Evolutionary conservation across 345 rosid genomes (phyloP).

Genomic region (Turnera subulata): DNA sequence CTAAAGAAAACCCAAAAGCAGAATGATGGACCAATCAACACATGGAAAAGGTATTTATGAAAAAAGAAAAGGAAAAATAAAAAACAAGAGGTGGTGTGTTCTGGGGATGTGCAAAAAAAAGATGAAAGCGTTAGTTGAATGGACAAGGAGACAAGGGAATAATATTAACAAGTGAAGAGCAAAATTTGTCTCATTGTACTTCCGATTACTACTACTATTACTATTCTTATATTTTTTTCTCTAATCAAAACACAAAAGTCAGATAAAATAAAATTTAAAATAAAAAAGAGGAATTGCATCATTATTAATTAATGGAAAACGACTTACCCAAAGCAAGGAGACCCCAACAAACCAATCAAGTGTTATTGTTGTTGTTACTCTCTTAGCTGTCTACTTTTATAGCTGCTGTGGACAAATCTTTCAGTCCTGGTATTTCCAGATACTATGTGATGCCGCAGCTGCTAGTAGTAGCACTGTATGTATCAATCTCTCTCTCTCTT

Average conservation of each 20-base stretch:
- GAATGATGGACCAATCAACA: constrained; percentile 14
- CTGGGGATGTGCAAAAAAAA: constrained; percentile 18
- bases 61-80: constrained; percentile 19
- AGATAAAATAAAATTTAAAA: background rate
- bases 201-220: too few relatives aligned
- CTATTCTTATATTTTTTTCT: too few relatives aligned
- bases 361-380: constrained; percentile 3
- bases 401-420: constrained; percentile 1
- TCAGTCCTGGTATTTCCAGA: constrained; percentile 2
- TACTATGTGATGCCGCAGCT: background rate
- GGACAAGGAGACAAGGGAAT: constrained; percentile 36
- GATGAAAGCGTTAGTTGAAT: constrained; percentile 39
- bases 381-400: constrained; percentile 28
- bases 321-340: constrained; percentile 34
- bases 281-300: constrained; percentile 17
- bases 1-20: constrained; percentile 1
- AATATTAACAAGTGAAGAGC: constrained; percentile 11
- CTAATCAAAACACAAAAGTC: background rate
- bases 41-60: constrained; percentile 12
- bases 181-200: constrained; percentile 12
- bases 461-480: too few relatives aligned
- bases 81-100: background rate
- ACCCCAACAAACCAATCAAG: background rate
- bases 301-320: constrained; percentile 43
- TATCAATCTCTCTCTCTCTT: background rate